Base-by-base conservation (phyloP, 1,284 basidiomycete genomes). In the Anthracocystis setariae region DNA sequence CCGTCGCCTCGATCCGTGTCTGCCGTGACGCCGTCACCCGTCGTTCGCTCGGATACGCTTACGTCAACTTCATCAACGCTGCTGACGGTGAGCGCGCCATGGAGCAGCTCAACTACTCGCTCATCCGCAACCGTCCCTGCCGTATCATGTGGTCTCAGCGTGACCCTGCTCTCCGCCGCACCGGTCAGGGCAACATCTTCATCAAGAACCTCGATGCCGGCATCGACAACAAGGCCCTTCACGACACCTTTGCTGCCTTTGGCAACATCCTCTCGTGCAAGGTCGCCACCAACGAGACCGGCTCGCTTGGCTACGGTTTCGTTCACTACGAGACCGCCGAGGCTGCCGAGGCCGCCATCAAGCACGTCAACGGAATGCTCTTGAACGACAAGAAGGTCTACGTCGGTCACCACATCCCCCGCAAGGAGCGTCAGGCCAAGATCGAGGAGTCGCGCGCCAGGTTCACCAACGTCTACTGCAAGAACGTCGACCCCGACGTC, bases 141-240 rank as follows among this genome's bases (percentile, higher is more conserved):
- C 94, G 96, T 82, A 99, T 99, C 88, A 99, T 99, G 96, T 98
- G 96, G 94, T 98, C 94, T 82, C 95, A 98, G 89, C 93, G 96
- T 84, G 96, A 98, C 87, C 96, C 96, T 69, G 92, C 93, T 79
- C 89, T 98, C 82, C 93, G 96, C 86, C 98, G 98, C 89, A 98
- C 94, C 74, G 94, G 94, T 75, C 94, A 97, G 86, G 96, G 96
- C 85, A 99, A 98, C 86, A 95, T 99, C 84, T 99, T 99, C 87
- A 98, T 99, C 87, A 99, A 98, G 88, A 98, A 98, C 87, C 87
- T 99, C 77, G 96, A 98, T 84, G 93, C 96, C 85, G 88, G 88
- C 71, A 99, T 99, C 79, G 96, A 99, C 87, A 98, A 98, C 89
- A 99, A 99, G 90, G 96, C 96, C 74, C 92, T 99, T 66, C 96